Base-by-base conservation (phyloP, 768 basidiomycete genomes). In the Scleroderma citrinum region DNA sequence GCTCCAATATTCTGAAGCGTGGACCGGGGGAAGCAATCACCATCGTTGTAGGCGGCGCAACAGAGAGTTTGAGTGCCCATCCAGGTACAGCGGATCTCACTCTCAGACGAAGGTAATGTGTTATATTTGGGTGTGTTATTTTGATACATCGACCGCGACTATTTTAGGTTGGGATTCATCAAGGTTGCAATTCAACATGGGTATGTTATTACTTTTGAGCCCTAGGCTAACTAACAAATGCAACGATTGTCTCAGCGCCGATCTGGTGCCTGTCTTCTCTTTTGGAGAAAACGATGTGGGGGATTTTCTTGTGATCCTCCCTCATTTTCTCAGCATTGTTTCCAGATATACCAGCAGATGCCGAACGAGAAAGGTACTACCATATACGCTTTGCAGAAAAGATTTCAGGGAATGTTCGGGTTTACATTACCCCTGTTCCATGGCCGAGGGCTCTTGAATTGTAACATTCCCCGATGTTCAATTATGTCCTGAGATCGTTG, bases 401-500 rank as follows among this genome's bases (percentile, higher is more conserved):
- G 82, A 61, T 97, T 99, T 66, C 92, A 98, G 66, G 80, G 75
- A 44, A 68, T 89, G 37, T 97, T 99, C 58, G 95, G 95, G 5
- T 99, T 98, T 65, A 99, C 95, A 0, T 69, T 99, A 11, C 95
- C 96, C 0, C 70, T 99, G n/a, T 99, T 99, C 69, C 95, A 96
- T 63, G 96, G 96, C 2, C 75, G 96, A 51, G 95, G 95, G 12
- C 67, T 99, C 47, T 75, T 98, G 55, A 99, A 98, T 66, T 99
- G 94, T 93, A 56, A 30, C 23, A 83, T 21, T 12, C 13, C 59
- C n/a, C 11, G 12, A n/a, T n/a, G n/a, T n/a, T 12, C n/a, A 17
- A n/a, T 41, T 31, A 17, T 6, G 14, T 41, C 38, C 6, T n/a
- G 13, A 11, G 2, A 19, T n/a, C 19, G 19, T 7, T 8, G 13